Evolutionary conservation across 2,329 filamentous ascomycete species (phyloP), one percentile per base, ranked within the genome.

Genomic region (Aspergillaceae sp.): DNA sequence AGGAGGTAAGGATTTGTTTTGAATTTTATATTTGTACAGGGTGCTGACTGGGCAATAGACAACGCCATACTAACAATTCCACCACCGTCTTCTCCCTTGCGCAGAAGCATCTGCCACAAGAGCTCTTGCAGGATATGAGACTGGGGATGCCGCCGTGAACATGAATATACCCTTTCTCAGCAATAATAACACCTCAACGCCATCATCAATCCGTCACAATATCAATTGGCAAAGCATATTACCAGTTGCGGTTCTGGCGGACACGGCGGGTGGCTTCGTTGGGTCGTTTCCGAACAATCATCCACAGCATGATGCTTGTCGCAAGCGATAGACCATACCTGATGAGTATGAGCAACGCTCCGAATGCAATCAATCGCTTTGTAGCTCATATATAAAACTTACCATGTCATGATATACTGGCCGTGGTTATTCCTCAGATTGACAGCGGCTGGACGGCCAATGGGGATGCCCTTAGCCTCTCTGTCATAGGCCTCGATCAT

Each of bases 401-500:
- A 97, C 92, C 92, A 98, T 55, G 92, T 98, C 67, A 96, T 92
- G 56, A 98, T 98, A 69, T 98, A 98, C 74, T 97, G 92, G 53
- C 87, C 83, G 69, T 98, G 92, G 69, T 94, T 97, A 65, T 98
- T 98, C 65, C 88, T 80, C 62, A 98, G 73, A 64, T 94, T 94
- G 50, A 98, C 90, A 69, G 94, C 88, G 4, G 92, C 79, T 5
- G 87, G 73, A 62, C 91, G 79, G 9, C 90, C 92, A 62, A 96
- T 91, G 1, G 92, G 92, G 49, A 96, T 83, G 29, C 92, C 92
- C 58, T 84, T 86, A 9, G 78, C 76, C 61, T 87, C 79, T 61
- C 88, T 80, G 58, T 90, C 82, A 62, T 88, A 83, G 51, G 83
- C 76, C 55, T 80, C 78, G 57, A 96, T 71, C 58, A 91, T 75